Conservation (phyloP, 2,329 filamentous ascomycete genomes). For the Fusarium mexicanum region DNA sequence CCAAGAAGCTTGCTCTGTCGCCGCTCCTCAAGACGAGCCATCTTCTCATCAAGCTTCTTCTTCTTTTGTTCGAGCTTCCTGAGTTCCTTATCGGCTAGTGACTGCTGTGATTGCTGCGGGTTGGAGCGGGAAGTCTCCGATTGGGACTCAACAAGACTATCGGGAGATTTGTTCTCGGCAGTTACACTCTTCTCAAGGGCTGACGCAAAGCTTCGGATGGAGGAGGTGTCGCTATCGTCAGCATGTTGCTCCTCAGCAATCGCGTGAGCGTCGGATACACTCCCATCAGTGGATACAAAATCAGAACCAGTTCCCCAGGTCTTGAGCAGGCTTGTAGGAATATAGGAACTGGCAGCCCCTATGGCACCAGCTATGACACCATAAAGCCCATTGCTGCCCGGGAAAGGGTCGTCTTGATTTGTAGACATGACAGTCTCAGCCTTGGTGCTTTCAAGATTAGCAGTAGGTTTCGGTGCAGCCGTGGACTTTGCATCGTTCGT, state of each 20-base stretch:
- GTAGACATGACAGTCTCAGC: constrained; percentile 28
- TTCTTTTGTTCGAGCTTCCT: constrained; percentile 69
- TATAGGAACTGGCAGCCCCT: constrained; percentile 59
- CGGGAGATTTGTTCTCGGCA: constrained; percentile 42
- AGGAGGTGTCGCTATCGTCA: constrained; percentile 56
- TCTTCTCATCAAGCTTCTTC: constrained; percentile 70
- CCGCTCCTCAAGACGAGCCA: constrained; percentile 64
- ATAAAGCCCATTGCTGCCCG: constrained; percentile 61
- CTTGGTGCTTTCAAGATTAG: constrained; percentile 47
- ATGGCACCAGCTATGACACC: constrained; percentile 65
- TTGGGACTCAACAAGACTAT: constrained; percentile 40
- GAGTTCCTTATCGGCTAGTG: constrained; percentile 68
- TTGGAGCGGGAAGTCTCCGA: constrained; percentile 54
- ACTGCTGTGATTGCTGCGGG: constrained; percentile 36
- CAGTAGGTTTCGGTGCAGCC: not conserved
- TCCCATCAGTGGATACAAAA: constrained; percentile 41
- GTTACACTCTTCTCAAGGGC: constrained; percentile 52
- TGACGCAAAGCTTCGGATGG: constrained; percentile 60
- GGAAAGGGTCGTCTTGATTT: constrained; percentile 45
- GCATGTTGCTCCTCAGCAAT: constrained; percentile 41
- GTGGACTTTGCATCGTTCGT: constrained; percentile 1
- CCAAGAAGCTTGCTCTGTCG: constrained; percentile 57
- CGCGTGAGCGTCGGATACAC: constrained; percentile 34
- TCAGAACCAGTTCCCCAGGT: constrained; percentile 44
- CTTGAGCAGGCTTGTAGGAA: constrained; percentile 50